Conservation (phyloP, 2,329 filamentous ascomycete species). For the Zasmidium citrigriseum region DNA sequence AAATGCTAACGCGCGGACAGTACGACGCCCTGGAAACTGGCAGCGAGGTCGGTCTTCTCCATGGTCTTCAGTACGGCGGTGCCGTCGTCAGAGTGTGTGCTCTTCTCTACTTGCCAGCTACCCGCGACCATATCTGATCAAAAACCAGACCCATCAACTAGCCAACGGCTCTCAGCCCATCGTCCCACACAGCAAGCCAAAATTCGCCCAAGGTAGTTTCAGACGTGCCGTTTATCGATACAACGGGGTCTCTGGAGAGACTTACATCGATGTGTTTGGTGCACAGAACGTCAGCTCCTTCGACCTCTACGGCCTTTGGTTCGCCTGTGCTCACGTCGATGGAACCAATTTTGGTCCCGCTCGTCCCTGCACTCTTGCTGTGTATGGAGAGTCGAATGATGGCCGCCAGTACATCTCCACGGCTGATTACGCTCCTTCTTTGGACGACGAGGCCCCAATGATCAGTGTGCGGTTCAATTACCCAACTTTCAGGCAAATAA, state of each 20-base stretch:
- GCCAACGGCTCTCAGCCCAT: neutral
- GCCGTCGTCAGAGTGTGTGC: neutral
- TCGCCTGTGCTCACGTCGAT: neutral
- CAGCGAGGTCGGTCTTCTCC: neutral
- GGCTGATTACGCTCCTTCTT: neutral
- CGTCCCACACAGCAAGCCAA: neutral
- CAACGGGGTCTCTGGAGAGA: neutral
- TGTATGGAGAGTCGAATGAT: neutral
- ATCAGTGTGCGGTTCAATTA: neutral
- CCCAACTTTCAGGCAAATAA: neutral
- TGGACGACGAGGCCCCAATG: neutral
- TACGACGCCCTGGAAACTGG: neutral
- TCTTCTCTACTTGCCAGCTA: neutral
- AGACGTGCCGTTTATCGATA: neutral
- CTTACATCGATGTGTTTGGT: neutral
- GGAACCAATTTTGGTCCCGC: neutral
- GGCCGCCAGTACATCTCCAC: neutral
- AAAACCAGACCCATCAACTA: neutral
- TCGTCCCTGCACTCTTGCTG: neutral
- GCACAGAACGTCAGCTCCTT: neutral
- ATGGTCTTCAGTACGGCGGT: neutral
- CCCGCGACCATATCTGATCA: neutral
- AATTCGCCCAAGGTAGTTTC: neutral
- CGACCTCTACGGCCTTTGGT: neutral
- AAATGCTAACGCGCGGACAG: neutral